These are phyloP conservation scores for Mimosa bimucronata DNA, from an alignment of 306 rosid genomes.

Conservation along the genomic window DNA sequence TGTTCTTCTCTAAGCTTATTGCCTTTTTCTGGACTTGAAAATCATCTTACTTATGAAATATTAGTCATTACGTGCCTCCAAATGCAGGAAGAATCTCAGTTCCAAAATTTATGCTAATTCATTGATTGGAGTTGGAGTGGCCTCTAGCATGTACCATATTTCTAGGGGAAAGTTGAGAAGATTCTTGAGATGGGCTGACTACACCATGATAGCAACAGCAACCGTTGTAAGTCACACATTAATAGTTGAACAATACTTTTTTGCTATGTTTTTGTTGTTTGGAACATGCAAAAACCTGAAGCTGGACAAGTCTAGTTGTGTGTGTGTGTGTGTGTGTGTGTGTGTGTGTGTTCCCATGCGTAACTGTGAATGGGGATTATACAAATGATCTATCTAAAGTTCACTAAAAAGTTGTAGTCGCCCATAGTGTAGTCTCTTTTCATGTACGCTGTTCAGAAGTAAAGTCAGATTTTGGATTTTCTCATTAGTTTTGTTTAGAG, in stretches of 20 bases:
- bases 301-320: not conserved
- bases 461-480: slow-evolving; percentile 20
- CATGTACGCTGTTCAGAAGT: not conserved
- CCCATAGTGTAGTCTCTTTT: not conserved
- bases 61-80: slow-evolving; percentile 12
- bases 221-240: slow-evolving; percentile 72
- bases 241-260: slow-evolving; percentile 12
- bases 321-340: not conserved
- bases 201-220: slow-evolving; percentile 94
- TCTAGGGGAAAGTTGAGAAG: slow-evolving; percentile 81
- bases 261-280: slow-evolving; percentile 5
- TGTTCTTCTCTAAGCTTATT: slow-evolving; percentile 36
- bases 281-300: slow-evolving; percentile 16
- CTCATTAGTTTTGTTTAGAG: not conserved
- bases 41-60: slow-evolving; percentile 25
- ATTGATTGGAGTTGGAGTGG: slow-evolving; percentile 95
- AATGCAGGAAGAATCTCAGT: slow-evolving; percentile 72
- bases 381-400: not conserved
- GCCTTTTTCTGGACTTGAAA: slow-evolving; percentile 19
- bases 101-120: slow-evolving; percentile 92
- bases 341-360: not conserved
- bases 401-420: not conserved
- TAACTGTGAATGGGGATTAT: not conserved
- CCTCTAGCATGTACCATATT: slow-evolving; percentile 86
- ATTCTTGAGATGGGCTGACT: slow-evolving; percentile 89